Conservation (phyloP, 306 rosid genomes). For the Malus sylvestris region DNA sequence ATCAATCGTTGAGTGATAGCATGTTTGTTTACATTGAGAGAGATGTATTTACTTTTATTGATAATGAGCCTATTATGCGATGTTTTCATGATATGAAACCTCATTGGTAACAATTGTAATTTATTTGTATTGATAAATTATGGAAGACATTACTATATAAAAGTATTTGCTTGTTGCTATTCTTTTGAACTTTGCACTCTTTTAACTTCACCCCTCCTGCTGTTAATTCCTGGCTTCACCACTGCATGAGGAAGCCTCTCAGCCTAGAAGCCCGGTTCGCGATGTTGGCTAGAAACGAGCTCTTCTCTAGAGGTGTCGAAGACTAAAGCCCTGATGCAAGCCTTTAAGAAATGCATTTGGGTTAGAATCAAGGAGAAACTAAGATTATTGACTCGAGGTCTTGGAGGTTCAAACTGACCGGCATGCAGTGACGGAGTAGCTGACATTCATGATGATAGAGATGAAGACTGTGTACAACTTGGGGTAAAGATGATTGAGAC, state of each 20-base stretch:
- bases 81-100: too few species aligned
- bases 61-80: too few species aligned
- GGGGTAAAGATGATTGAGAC: conserved; percentile 98
- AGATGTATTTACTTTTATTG: too few species aligned
- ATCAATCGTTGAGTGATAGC: too few species aligned
- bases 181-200: too few species aligned
- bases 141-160: too few species aligned
- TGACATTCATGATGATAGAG: conserved; percentile 83
- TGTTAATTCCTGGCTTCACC: too few species aligned
- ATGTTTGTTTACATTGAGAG: too few species aligned
- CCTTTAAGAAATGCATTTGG: conserved; percentile 72
- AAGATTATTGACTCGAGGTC: conserved; percentile 85
- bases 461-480: conserved; percentile 90
- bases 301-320: conserved; percentile 89
- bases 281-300: conserved; percentile 87
- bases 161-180: too few species aligned
- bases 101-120: too few species aligned
- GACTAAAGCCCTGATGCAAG: conserved; percentile 82
- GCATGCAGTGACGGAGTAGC: conserved; percentile 69
- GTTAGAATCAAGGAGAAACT: conserved; percentile 92
- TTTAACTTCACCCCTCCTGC: too few species aligned
- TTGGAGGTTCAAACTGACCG: conserved; percentile 88
- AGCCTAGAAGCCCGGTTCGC: conserved; percentile 95
- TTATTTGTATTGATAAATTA: too few species aligned
- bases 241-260: conserved; percentile 74